These are phyloP conservation scores for Hemileccinum rubropunctum DNA, from an alignment of 768 basidiomycete genomes.

Conservation along the genomic window DNA sequence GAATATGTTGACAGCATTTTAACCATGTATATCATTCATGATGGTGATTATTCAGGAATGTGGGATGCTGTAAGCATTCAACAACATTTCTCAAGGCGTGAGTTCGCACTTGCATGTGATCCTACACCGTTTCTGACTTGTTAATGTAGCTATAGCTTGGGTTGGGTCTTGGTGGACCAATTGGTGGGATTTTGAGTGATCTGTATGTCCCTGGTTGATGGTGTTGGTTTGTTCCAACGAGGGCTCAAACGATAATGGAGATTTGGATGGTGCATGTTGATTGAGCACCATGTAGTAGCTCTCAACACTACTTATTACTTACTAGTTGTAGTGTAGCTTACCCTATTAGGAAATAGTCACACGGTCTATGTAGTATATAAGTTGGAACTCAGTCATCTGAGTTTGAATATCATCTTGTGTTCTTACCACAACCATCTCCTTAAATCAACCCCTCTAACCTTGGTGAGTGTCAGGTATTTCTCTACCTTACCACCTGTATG, in stretches of 20 bases:
- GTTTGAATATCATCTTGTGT: no score
- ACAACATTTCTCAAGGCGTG: constrained; percentile 24
- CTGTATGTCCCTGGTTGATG: constrained; percentile 7
- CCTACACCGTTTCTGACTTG: background rate
- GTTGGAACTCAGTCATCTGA: no score
- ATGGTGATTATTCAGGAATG: constrained; percentile 1
- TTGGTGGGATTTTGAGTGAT: constrained; percentile 20
- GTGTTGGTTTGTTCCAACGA: background rate
- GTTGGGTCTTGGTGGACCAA: no score
- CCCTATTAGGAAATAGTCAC: no score
- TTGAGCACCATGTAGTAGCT: no score
- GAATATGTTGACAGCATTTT: constrained; percentile 4
- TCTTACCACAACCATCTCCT: no score
- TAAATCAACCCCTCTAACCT: no score
- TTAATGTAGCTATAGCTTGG: constrained; percentile 18
- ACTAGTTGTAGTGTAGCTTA: no score
- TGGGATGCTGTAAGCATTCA: constrained; percentile 42
- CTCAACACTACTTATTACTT: no score
- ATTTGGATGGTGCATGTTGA: constrained; percentile 74
- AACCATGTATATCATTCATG: background rate
- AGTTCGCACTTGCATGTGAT: background rate
- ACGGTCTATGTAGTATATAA: no score
- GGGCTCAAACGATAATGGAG: constrained; percentile 30
- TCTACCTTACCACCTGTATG: no score
- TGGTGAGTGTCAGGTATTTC: no score